Percentiles rank a stretch among this genome's conserved stretches.
Conservation (phyloP, 2,329 filamentous ascomycete genomes). For the Cryphonectria nitschkei region DNA sequence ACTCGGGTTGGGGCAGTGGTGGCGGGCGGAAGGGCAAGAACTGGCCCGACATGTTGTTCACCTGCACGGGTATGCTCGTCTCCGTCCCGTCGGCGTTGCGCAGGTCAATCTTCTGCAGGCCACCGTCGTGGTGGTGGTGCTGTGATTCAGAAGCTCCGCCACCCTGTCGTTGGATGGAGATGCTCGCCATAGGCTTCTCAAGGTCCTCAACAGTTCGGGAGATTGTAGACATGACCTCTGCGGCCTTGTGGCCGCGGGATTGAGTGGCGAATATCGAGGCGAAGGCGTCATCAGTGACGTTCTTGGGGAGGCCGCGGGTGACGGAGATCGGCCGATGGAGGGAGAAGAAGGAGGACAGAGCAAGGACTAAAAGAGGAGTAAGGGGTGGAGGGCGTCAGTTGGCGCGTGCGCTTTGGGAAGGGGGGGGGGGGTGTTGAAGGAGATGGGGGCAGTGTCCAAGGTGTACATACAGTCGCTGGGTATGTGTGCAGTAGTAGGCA, state of each 20-base stretch:
- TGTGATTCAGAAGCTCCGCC: constrained; percentile 33
- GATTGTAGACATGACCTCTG: constrained; percentile 70
- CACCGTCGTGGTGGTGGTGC: constrained; percentile 42
- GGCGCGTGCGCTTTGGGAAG: not conserved
- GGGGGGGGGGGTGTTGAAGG: constrained; percentile 19
- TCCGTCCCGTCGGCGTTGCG: constrained; percentile 60
- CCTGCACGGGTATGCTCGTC: constrained; percentile 65
- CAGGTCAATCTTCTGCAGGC: constrained; percentile 54
- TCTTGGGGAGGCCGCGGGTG: constrained; percentile 76
- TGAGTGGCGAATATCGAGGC: constrained; percentile 77
- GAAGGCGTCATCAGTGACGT: constrained; percentile 75
- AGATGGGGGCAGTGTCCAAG: not conserved
- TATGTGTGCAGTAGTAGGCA: constrained; percentile 75
- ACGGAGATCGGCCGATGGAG: constrained; percentile 93
- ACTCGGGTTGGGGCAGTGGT: constrained; percentile 71
- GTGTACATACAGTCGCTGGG: constrained; percentile 62
- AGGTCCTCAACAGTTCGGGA: constrained; percentile 62
- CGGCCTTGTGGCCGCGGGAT: constrained; percentile 53
- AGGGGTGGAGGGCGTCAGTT: constrained; percentile 24
- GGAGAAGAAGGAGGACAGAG: constrained; percentile 91
- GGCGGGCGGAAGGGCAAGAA: constrained; percentile 85
- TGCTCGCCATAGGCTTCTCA: constrained; percentile 59
- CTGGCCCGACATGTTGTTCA: constrained; percentile 69
- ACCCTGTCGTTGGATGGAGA: constrained; percentile 48
- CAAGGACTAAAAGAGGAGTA: constrained; percentile 65